phyloP scores from a whole-genome alignment of 2,329 filamentous ascomycete species.

The Colletotrichum sp. region DNA sequence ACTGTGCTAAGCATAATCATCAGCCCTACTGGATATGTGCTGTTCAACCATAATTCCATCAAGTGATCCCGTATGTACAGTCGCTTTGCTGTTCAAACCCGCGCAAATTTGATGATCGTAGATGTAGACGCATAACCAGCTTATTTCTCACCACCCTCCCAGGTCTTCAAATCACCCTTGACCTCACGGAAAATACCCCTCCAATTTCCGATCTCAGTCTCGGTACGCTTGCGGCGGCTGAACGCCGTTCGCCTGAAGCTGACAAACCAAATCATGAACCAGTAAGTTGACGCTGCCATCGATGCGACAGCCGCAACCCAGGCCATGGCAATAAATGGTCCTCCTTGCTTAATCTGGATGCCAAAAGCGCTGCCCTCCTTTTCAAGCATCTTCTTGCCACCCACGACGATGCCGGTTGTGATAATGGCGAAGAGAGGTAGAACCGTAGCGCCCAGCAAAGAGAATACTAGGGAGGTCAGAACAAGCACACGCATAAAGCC shows the following conservation, averaged over 20 bases:
- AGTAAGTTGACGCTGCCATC: constrained; percentile 11
- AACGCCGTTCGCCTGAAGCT: constrained; percentile 24
- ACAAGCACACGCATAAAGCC: constrained; percentile 16
- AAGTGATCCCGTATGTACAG: neutral
- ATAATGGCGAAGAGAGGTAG: constrained; percentile 19
- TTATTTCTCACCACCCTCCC: constrained; percentile 15
- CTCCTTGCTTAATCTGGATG: constrained; percentile 16
- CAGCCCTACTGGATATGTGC: neutral
- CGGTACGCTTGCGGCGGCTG: constrained; percentile 22
- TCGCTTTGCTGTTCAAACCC: neutral
- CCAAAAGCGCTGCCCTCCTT: constrained; percentile 14
- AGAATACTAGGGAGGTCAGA: constrained; percentile 10
- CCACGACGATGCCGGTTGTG: constrained; percentile 18
- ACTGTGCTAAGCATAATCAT: neutral
- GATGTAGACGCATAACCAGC: neutral
- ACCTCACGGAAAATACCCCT: constrained; percentile 25
- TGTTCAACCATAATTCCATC: neutral
- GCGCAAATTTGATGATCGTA: neutral
- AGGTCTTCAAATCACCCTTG: constrained; percentile 20
- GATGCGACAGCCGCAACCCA: constrained; percentile 24
- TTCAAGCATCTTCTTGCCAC: constrained; percentile 3
- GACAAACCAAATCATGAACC: constrained; percentile 29
- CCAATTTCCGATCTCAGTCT: constrained; percentile 25
- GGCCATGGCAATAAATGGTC: constrained; percentile 20
- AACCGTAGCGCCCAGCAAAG: constrained; percentile 2